Evolutionary conservation across 1,284 basidiomycete genomes (phyloP), one percentile per base, ranked within the genome.

Genomic region (Dichomitus squalens): DNA sequence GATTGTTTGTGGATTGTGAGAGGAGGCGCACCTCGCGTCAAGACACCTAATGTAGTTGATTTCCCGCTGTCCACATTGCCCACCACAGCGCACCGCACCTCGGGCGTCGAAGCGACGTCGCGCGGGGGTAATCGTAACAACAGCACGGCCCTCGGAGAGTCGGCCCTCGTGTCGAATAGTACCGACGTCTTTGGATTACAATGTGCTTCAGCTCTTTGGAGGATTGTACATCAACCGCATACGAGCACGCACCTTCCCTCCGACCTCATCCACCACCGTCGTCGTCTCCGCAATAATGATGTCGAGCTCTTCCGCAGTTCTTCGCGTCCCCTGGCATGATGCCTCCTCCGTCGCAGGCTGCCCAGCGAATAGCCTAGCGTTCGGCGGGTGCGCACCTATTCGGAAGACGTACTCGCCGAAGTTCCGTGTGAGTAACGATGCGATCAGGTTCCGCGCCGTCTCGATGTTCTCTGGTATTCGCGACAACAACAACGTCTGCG

Each of bases 61-160:
- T 99, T 98, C 2, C 96, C 96, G 34, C 93, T 88, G 68, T 92
- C 89, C n/a, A 92, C 89, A 63, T 98, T 98, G 2, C 96, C 96
- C 8, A 98, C 93, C 2, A 97, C 95, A 0, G 96, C 96, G 63
- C 96, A 93, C 23, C 96, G 86, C 2, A 98, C 93, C 75, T 99
- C 96, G 14, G 92, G 87, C 20, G 87, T 89, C 35, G 84, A 72
- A 27, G 87, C 83, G 1, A 92, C 86, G 64, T 79, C 86, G 9
- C 82, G 81, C 36, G 90, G 87, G 60, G 89, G 90, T 61, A 93
- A 71, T 61, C 90, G 82, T 60, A 92, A 71, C 21, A 93, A 72
- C 12, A 90, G 69, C 12, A 83, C 78, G 31, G 77, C 76, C 60
- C 88, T 78, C 43, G 86, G 79, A 66, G 83, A 81, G 1, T 71